Base-by-base conservation (phyloP, 768 basidiomycete genomes). In the Fomitopsis serialis region DNA sequence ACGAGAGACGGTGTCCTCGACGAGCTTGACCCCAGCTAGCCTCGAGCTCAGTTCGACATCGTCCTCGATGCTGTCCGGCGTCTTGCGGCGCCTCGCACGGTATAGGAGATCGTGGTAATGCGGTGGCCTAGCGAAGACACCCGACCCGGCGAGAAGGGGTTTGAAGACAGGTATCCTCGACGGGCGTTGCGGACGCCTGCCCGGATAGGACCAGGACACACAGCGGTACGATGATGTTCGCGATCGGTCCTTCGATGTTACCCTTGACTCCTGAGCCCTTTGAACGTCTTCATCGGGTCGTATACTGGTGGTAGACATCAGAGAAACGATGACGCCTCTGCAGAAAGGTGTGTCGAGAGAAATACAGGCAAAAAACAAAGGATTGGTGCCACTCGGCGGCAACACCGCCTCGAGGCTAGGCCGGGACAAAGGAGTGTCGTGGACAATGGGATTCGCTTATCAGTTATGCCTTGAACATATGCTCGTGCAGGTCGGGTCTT, bases 21-120 rank as follows among this genome's bases (percentile, higher is more conserved):
- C 61, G 43, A 47, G 57, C 43, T 55, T 59, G 42, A 63, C 60
- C n/a, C 65, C 65, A 27, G 47, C 50, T 12, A 66, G 60, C 1
- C 51, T 53, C 29, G 44, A 23, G 36, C 58, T 61, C 37, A 64
- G 55, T 58, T 61, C 60, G 34, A 63, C 24, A 19, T 60, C 58
- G 34, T 53, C 55, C 37, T 52, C 43, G 2, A n/a, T 27, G n/a
- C 10, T 17, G 35, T 57, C 51, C 15, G 40, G 17, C 36, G 35
- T 22, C 17, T 53, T 42, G n/a, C 51, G 40, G 21, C 52, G 52
- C 23, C 56, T 45, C 21, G 54, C 44, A 5, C 60, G 57, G 12
- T 51, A 53, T 17, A 61, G 48, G 25, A 55, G 57, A 47, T 61
- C 55, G 53, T 58, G 60, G 51, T 61, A 61, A 29, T 61, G 60